Conservation (phyloP, 176 grass and related monocot species). For the Cenchrus purpureus region DNA sequence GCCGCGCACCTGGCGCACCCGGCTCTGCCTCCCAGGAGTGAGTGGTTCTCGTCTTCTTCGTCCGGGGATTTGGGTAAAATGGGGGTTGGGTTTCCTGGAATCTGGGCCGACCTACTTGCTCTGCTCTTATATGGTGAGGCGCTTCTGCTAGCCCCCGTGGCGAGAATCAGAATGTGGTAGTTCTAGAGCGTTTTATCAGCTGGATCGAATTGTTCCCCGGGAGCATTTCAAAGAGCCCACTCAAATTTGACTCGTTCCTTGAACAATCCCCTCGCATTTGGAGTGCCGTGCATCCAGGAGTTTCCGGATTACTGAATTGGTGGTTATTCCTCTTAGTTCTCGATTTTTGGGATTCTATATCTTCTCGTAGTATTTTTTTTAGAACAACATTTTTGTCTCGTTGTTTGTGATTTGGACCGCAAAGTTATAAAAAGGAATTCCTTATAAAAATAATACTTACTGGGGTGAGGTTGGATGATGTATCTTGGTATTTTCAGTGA, state of each 20-base stretch:
- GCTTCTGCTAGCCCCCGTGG: not conserved
- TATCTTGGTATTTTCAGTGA: constrained; percentile 15
- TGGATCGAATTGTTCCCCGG: constrained; percentile 24
- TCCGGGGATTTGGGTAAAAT: constrained; percentile 24
- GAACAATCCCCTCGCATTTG: constrained; percentile 11
- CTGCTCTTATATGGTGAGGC: constrained; percentile 15
- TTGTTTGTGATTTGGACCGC: constrained; percentile 15
- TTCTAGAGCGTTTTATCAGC: constrained; percentile 30
- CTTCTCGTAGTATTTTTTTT: no score
- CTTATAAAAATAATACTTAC: constrained; percentile 14
- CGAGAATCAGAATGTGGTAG: constrained; percentile 23
- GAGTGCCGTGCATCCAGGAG: not conserved
- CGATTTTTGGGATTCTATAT: not conserved
- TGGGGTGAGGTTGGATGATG: not conserved
- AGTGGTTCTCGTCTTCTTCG: constrained; percentile 43
- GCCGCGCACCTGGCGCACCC: constrained; percentile 39
- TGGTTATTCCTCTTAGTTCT: not conserved
- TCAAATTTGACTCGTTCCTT: constrained; percentile 6
- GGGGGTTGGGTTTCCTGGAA: constrained; percentile 32
- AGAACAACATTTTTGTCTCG: not conserved
- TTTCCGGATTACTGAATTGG: not conserved
- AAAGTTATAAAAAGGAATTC: not conserved
- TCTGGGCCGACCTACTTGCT: not conserved
- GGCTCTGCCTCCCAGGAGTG: constrained; percentile 62
- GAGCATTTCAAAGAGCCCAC: not conserved